A percentile compares a stretch with the other conserved stretches of the same genome.
phyloP scores from a whole-genome alignment of 31 red algal species.

The Asparagopsis taxiformis region DNA sequence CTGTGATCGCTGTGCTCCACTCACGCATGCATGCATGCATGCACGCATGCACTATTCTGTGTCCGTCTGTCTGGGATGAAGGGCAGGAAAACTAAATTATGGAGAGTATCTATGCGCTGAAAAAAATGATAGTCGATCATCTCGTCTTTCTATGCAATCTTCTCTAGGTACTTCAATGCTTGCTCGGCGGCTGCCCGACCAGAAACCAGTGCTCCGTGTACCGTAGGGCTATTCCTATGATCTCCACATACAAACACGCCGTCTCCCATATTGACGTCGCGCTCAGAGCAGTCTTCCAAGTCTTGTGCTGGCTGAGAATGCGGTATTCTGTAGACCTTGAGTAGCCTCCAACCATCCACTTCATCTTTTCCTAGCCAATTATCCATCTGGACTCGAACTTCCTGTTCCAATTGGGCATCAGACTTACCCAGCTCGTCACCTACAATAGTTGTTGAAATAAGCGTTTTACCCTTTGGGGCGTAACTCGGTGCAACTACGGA shows the following conservation, averaged over 20 bases:
- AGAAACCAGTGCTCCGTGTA: constrained; percentile 61
- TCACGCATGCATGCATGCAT: no score
- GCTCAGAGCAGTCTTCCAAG: constrained; percentile 6
- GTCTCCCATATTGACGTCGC: constrained; percentile 7
- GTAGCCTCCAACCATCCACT: constrained; percentile 54
- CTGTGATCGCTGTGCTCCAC: no score
- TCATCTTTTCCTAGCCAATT: constrained; percentile 64
- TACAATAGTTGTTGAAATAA: constrained; percentile 78
- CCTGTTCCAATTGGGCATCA: constrained; percentile 24
- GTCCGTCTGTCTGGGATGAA: no score
- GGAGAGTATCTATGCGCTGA: background rate
- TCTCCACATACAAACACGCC: constrained; percentile 75
- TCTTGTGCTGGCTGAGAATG: constrained; percentile 41
- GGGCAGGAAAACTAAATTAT: no score
- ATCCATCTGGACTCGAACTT: constrained; percentile 57
- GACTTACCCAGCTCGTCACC: constrained; percentile 21
- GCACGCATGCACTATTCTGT: no score
- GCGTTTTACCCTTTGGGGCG: constrained; percentile 62
- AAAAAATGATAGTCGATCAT: background rate
- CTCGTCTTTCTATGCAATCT: background rate
- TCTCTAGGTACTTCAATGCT: constrained; percentile 10
- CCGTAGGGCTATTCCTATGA: constrained; percentile 34
- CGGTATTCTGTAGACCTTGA: constrained; percentile 48
- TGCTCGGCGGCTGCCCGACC: constrained; percentile 39
- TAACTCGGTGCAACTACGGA: constrained; percentile 60